Base-by-base conservation (phyloP, 75 land plant species). In the Cryptomeria japonica region DNA sequence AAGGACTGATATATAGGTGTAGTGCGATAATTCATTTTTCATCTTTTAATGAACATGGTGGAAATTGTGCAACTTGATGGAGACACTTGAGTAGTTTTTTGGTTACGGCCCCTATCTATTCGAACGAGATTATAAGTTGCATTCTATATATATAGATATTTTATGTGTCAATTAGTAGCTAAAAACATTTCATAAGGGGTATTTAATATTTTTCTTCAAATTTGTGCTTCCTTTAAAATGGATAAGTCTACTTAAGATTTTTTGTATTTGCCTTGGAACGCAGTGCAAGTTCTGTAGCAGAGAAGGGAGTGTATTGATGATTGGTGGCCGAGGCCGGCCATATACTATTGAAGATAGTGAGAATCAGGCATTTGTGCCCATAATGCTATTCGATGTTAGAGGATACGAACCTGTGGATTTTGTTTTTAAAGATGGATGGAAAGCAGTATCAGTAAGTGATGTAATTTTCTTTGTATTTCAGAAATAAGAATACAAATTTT, bases 241-340 rank as follows among this genome's bases (percentile, higher is more conserved):
- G 28, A 10, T 79, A 39, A 79, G 22, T 25, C 28, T 25, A 79
- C 28, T 39, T 22, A 79, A 79, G 46, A 41, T 39, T 25, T 22
- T 79, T 79, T 41, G 44, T 79, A 39, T 88, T 86, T 55, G 76
- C 18, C 32, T 11, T 86, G 83, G 38, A 14, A 36, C 79, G 73
- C 91, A 98, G 99, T 98, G 99, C 93, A 98, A 98, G 86, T 93
- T 98, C 77, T 98, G 99, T 92, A 90, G 89, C 31, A 93, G 97
- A 83, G 95, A 92, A 5, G 99, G 99, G 37, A 97, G 87, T 31
- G 76, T 97, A 41, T 86, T 89, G 36, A 93, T 98, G 96, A 87
- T 98, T 38, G 87, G 94, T 41, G 96, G 99, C 5, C 87, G 89
- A 28, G 96, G 97, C 38, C 87, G 64, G 4, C 97, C 99, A n/a